Evolutionary conservation across 1,284 basidiomycete genomes (phyloP), one percentile per base, ranked within the genome.

Genomic region (Ceratobasidium sp.): DNA sequence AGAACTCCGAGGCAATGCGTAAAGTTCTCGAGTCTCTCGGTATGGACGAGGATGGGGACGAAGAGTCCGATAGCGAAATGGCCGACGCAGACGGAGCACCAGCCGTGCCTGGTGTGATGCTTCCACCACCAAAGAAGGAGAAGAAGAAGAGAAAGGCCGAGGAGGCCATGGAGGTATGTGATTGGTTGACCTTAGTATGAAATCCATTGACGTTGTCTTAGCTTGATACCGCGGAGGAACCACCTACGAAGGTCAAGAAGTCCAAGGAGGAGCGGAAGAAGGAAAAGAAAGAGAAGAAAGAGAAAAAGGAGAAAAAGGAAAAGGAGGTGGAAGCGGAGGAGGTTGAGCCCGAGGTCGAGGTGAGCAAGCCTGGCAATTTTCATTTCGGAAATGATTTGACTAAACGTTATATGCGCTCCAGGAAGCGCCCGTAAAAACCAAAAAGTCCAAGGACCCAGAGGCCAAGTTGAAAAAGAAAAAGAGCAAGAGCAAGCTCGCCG

Each of bases 1-100:
- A 93, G 82, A 95, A 95, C 74, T 84, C 91, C 22, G 93, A 95
- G 73, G 91, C 90, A 25, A 95, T 97, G 76, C 87, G 89, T 75
- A 94, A 93, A 79, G 96, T 96, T 7, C 78, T 97, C 72, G 87
- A 91, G 45, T 86, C 87, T 62, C 88, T 97, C 58, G 89, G 87
- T 43, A 77, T 90, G 47, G 91, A 90, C 22, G 85, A 83, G 0
- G 87, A 88, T 12, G 88, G 87, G 15, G 86, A 87, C 13, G 86
- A 84, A 31, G 80, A 79, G 20, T 79, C 78, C 20, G 80, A 80
- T 17, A 76, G 80, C 49, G 83, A 84, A 75, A 85, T 86, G 60
- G 85, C 85, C 50, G 82, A 81, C 45, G 80, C 81, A 74, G 82
- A 82, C 35, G 86, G 88, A 73, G 79, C 79, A 0, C 80, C 79